These are phyloP conservation scores for Pythium utonaiense DNA, from an alignment of 352 stramenopile genomes.

Conservation along the genomic window DNA sequence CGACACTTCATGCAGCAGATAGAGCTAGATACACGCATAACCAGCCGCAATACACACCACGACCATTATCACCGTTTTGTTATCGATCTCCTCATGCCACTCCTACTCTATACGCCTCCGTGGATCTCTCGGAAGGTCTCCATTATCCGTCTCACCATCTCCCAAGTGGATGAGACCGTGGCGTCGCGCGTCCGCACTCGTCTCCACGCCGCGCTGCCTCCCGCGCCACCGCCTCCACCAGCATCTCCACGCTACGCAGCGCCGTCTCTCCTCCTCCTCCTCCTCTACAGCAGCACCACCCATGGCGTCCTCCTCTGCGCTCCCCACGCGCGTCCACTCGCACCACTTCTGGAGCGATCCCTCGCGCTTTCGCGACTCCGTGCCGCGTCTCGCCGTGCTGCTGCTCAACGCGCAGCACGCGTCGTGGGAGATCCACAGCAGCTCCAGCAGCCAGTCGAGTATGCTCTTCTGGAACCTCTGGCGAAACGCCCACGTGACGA, in stretches of 20 bases:
- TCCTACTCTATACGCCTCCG: neutral
- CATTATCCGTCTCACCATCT: neutral
- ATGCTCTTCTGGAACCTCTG: slow-evolving; percentile 75
- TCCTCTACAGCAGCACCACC: slow-evolving; percentile 1
- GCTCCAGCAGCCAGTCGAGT: slow-evolving; percentile 20
- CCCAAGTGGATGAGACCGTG: neutral
- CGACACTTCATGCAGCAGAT: neutral
- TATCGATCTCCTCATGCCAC: neutral
- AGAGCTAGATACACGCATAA: neutral
- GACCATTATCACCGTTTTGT: neutral
- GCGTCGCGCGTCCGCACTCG: neutral
- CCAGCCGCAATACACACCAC: neutral
- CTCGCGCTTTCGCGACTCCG: slow-evolving; percentile 13
- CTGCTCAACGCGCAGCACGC: slow-evolving; percentile 49
- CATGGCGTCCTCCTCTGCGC: slow-evolving; percentile 8
- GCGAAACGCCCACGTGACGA: slow-evolving; percentile 52
- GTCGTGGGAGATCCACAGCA: slow-evolving; percentile 38
- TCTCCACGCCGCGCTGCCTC: neutral
- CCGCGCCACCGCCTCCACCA: neutral
- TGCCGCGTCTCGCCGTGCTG: slow-evolving; percentile 53
- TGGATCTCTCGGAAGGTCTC: neutral
- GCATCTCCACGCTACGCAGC: neutral
- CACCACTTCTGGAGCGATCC: slow-evolving; percentile 56
- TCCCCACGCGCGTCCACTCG: slow-evolving; percentile 33
- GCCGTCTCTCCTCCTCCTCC: neutral